phyloP scores from a whole-genome alignment of 164 flowering plant species.

The Kingdonia uniflora region DNA sequence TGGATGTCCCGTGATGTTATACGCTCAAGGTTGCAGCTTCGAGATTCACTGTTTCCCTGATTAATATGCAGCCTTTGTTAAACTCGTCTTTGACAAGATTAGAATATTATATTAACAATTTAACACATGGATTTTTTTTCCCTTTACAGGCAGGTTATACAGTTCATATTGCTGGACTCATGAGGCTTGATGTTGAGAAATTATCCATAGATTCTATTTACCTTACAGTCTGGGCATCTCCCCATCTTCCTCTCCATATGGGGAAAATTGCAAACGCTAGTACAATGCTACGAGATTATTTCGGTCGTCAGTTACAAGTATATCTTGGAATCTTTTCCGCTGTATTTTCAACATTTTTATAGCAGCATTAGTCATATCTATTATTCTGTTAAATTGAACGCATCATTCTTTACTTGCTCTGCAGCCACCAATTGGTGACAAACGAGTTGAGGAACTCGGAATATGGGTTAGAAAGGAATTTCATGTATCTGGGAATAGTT shows the following conservation, averaged over 20 bases:
- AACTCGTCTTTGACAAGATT: no score
- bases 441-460: constrained; percentile 72
- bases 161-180: no score
- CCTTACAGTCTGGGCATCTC: constrained; percentile 86
- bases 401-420: not conserved
- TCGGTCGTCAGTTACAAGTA: constrained; percentile 90
- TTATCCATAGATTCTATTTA: constrained; percentile 35
- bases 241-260: constrained; percentile 87
- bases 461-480: constrained; percentile 65
- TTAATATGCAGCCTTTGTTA: no score
- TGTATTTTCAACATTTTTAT: no score
- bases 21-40: no score
- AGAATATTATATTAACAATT: no score
- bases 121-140: not conserved
- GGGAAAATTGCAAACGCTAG: constrained; percentile 69
- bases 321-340: not conserved
- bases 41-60: no score
- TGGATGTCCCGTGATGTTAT: no score
- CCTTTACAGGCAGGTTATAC: constrained; percentile 64
- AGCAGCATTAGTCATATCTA: no score
- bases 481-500: constrained; percentile 46
- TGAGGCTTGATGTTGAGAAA: constrained; percentile 72
- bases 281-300: constrained; percentile 64
- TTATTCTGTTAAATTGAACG: no score
- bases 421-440: constrained; percentile 84